These are phyloP conservation scores for Volutella citrinella DNA, from an alignment of 2,329 filamentous ascomycete genomes.

Conservation along the genomic window DNA sequence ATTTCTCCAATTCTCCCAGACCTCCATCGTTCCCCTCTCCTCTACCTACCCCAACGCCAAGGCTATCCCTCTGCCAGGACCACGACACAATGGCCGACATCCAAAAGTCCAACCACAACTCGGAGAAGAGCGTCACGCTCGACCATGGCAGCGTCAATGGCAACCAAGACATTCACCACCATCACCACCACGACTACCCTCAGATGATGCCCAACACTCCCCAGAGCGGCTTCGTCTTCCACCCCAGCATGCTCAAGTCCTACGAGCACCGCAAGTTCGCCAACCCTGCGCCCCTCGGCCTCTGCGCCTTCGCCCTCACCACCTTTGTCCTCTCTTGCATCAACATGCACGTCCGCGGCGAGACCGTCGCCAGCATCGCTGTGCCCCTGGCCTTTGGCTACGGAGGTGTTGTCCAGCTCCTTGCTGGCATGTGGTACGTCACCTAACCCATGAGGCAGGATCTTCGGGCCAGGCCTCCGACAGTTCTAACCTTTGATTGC, in stretches of 20 bases:
- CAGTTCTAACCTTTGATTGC: conserved; percentile 6
- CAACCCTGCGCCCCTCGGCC: conserved; percentile 76
- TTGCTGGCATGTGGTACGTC: conserved; percentile 82
- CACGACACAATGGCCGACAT: conserved; percentile 23
- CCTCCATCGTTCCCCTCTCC: too few species aligned
- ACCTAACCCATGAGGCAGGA: too few species aligned
- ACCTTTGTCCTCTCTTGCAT: conserved; percentile 76
- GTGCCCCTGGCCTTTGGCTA: conserved; percentile 70
- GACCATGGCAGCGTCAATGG: conserved; percentile 15
- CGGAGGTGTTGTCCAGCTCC: conserved; percentile 70
- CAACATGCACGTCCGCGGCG: conserved; percentile 64
- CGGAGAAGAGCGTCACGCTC: conserved; percentile 21
- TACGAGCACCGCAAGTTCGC: conserved; percentile 68
- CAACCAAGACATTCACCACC: conserved; percentile 17
- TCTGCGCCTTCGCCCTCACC: conserved; percentile 76
- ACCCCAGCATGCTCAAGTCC: conserved; percentile 65
- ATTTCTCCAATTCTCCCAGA: neutral
- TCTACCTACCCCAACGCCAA: too few species aligned
- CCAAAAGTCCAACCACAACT: conserved; percentile 19
- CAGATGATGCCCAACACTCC: conserved; percentile 22
- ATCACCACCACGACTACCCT: conserved; percentile 25
- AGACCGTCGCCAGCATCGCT: conserved; percentile 62
- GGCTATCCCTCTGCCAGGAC: too few species aligned
- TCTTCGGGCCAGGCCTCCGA: neutral
- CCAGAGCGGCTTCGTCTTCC: conserved; percentile 61